A percentile compares a stretch with the other conserved stretches of the same genome.
Evolutionary conservation across 768 basidiomycete species (phyloP).

Genomic region (Pisolithus sp.): DNA sequence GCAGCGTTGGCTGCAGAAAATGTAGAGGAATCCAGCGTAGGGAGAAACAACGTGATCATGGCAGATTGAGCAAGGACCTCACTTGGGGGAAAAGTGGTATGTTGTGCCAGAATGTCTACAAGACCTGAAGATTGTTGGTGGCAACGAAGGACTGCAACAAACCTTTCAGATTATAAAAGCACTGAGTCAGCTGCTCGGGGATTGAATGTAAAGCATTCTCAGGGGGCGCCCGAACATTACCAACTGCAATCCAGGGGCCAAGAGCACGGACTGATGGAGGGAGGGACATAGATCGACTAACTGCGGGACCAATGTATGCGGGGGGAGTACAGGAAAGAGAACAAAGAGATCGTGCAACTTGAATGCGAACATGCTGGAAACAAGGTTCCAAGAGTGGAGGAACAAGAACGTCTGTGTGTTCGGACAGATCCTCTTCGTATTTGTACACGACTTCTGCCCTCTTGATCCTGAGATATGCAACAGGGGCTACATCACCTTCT

Average conservation of each 20-base stretch:
- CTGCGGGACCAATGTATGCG: background rate
- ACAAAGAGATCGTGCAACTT: slow-evolving; percentile 7
- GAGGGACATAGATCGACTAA: slow-evolving; percentile 1
- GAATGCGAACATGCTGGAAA: slow-evolving; percentile 11
- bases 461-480: slow-evolving; percentile 84
- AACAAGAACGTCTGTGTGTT: slow-evolving; percentile 20
- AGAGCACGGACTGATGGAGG: slow-evolving; percentile 19
- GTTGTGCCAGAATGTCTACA: slow-evolving; percentile 46
- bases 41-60: slow-evolving; percentile 78
- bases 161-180: slow-evolving; percentile 67
- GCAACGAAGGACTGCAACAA: slow-evolving; percentile 1
- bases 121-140: background rate
- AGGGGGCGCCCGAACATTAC: slow-evolving; percentile 40
- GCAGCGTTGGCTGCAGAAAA: slow-evolving; percentile 74
- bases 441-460: slow-evolving; percentile 60
- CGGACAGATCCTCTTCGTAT: slow-evolving; percentile 1
- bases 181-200: slow-evolving; percentile 65
- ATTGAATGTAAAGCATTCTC: slow-evolving; percentile 34
- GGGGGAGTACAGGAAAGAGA: background rate
- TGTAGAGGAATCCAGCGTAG: slow-evolving; percentile 57
- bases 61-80: slow-evolving; percentile 23
- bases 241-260: slow-evolving; percentile 66
- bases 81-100: slow-evolving; percentile 29
- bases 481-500: slow-evolving; percentile 79
- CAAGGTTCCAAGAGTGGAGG: slow-evolving; percentile 46